These are phyloP conservation scores for Rhododendron kiyosumense DNA, from an alignment of 148 eudicot species.

Conservation along the genomic window DNA sequence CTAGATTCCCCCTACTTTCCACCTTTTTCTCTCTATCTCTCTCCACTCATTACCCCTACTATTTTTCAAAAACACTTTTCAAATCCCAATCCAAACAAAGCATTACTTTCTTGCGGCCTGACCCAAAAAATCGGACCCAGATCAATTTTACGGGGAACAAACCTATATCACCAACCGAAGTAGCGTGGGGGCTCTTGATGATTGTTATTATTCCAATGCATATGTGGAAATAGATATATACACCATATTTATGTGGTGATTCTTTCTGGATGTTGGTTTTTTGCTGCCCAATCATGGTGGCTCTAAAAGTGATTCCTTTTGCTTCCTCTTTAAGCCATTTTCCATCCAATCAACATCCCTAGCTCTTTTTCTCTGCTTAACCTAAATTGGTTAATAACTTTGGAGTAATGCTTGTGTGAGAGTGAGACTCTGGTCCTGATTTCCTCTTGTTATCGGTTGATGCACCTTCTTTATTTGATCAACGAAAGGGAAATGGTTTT, in stretches of 20 bases:
- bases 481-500: background rate
- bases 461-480: background rate
- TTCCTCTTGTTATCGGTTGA: background rate
- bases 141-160: too few species aligned
- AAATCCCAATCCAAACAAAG: too few species aligned
- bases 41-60: too few species aligned
- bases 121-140: too few species aligned
- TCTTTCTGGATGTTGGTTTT: slow-evolving; percentile 11
- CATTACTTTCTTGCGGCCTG: background rate
- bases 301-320: slow-evolving; percentile 40
- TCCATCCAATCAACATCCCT: slow-evolving; percentile 29
- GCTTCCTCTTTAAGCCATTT: slow-evolving; percentile 53
- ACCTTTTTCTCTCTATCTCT: too few species aligned
- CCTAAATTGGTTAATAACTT: slow-evolving; percentile 1
- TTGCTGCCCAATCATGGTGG: slow-evolving; percentile 38
- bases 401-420: background rate
- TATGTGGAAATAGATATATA: background rate
- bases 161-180: too few species aligned
- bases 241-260: slow-evolving; percentile 3
- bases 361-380: slow-evolving; percentile 2
- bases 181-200: background rate
- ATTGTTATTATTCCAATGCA: background rate
- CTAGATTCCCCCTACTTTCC: too few species aligned
- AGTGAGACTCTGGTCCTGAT: background rate
- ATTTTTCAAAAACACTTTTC: too few species aligned